phyloP scores from a whole-genome alignment of 192 early-diverging fungal genomes.

The Coemansia guatemalensis region DNA sequence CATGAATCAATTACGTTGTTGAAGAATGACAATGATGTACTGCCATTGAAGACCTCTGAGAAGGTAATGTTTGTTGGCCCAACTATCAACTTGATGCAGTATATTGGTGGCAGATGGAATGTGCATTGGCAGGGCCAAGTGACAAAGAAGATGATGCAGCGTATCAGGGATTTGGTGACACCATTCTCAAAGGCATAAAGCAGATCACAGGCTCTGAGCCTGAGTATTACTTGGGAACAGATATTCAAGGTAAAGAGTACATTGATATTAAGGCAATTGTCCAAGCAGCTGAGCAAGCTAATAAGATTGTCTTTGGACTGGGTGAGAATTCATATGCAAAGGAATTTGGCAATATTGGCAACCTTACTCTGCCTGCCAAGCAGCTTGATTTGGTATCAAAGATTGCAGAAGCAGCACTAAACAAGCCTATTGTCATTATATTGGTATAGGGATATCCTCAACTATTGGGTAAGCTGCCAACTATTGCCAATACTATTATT shows the following conservation, averaged over 20 bases:
- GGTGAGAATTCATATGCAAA: slow-evolving; percentile 64
- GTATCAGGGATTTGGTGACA: slow-evolving; percentile 43
- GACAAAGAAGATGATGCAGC: slow-evolving; percentile 45
- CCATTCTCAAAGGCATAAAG: slow-evolving; percentile 30
- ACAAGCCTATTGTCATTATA: slow-evolving; percentile 52
- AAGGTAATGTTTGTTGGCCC: slow-evolving; percentile 60
- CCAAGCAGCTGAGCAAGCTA: slow-evolving; percentile 39
- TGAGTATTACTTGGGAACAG: slow-evolving; percentile 36
- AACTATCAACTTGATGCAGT: slow-evolving; percentile 54
- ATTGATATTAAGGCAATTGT: slow-evolving; percentile 47
- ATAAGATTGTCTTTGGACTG: slow-evolving; percentile 56
- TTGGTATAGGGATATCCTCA: slow-evolving; percentile 60
- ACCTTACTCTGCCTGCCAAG: slow-evolving; percentile 42
- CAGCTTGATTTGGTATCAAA: slow-evolving; percentile 49
- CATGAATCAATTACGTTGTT: slow-evolving; percentile 59
- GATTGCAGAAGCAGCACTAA: slow-evolving; percentile 23
- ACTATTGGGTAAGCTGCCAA: slow-evolving; percentile 41
- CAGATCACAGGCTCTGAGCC: slow-evolving; percentile 25
- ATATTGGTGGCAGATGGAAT: slow-evolving; percentile 61
- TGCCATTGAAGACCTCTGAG: slow-evolving; percentile 52
- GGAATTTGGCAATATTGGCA: slow-evolving; percentile 56
- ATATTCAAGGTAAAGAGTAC: slow-evolving; percentile 51
- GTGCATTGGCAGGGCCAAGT: slow-evolving; percentile 61
- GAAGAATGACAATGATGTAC: slow-evolving; percentile 51
- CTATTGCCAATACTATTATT: slow-evolving; percentile 51